Evolutionary conservation across 805 yeast genomes (phyloP), one percentile per base, ranked within the genome.

Genomic region (Kodamaea nitidulidarum): DNA sequence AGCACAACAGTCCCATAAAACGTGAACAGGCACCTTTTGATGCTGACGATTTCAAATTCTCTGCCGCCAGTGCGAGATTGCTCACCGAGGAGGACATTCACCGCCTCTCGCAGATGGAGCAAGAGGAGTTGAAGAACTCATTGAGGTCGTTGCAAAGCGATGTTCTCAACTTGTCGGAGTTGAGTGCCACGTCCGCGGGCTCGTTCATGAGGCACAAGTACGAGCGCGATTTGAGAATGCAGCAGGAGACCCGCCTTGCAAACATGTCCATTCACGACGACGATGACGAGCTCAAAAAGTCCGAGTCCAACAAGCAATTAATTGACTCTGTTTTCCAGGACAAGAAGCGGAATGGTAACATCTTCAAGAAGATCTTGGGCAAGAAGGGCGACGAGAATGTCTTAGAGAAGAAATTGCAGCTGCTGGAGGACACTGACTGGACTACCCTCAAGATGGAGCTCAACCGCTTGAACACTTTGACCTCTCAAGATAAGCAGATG

Each of bases 131-230:
- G 43, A 65, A 62, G 35, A 63, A 56, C 41, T 66, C 71, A 3
- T 52, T 66, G 39, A 63, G 67, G 41, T 66, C 72, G 2, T 53
- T 68, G 34, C 76, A 69, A 49, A 67, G 73, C 49, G 75, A 69
- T 43, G 73, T 69, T 4, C 60, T 68, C 40, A 69, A 67, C 39
- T 52, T 67, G 39, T 81, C 88, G 25, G 93, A 85, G 56, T 73
- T 84, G 45, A 84, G 93, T 63, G 95, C 95, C 4, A 84, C 95
- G 0, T 82, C 93, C 46, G 95, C 95, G 1, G 95, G 95, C 0
- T 84, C 95, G 21, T 79, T 80, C 42, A 79, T 81, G 33, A 74
- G 95, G 52, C 95, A 87, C 56, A 82, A 75, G 50, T 70, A 66
- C 53, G 80, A 80, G 25, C 56, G 49, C 32, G 65, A 61, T 14